phyloP scores from a whole-genome alignment of 371 early-diverging fungal species.

The Entomophthora muscae region DNA sequence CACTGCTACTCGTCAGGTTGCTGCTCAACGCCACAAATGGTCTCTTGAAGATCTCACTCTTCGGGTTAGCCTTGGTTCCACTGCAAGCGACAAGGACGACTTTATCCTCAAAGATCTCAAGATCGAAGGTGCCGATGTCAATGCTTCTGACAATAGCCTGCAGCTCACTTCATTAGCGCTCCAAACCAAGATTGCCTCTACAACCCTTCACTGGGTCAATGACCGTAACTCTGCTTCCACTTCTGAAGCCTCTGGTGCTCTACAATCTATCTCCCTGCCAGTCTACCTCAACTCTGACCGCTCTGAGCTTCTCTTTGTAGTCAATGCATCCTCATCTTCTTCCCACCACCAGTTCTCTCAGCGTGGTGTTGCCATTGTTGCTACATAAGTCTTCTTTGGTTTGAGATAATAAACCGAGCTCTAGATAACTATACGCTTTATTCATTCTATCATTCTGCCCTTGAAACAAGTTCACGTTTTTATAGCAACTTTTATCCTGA shows the following conservation, averaged over 20 bases:
- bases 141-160: conserved; percentile 23
- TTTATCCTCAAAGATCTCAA: conserved; percentile 22
- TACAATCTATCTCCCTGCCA: too few species aligned
- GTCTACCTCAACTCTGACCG: conserved; percentile 75
- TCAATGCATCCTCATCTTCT: conserved; percentile 22
- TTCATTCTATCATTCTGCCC: too few species aligned
- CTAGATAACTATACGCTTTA: too few species aligned
- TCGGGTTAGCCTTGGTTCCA: conserved; percentile 21
- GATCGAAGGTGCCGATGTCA: conserved; percentile 45
- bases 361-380: conserved; percentile 51
- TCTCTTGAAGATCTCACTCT: conserved; percentile 45
- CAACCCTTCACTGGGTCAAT: conserved; percentile 30
- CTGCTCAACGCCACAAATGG: conserved; percentile 45
- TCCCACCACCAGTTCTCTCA: conserved; percentile 35
- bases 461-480: too few species aligned
- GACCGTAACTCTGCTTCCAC: conserved; percentile 12
- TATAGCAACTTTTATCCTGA: too few species aligned
- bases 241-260: too few species aligned
- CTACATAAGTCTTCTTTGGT: conserved; percentile 9
- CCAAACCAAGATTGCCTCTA: conserved; percentile 19
- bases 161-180: conserved; percentile 26
- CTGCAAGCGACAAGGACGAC: conserved; percentile 9
- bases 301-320: conserved; percentile 46
- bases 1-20: conserved; percentile 81
- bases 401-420: too few species aligned